A percentile compares a stretch with the other conserved stretches of the same genome.
Conservation (phyloP, 768 basidiomycete genomes). For the Mycena amicta region DNA sequence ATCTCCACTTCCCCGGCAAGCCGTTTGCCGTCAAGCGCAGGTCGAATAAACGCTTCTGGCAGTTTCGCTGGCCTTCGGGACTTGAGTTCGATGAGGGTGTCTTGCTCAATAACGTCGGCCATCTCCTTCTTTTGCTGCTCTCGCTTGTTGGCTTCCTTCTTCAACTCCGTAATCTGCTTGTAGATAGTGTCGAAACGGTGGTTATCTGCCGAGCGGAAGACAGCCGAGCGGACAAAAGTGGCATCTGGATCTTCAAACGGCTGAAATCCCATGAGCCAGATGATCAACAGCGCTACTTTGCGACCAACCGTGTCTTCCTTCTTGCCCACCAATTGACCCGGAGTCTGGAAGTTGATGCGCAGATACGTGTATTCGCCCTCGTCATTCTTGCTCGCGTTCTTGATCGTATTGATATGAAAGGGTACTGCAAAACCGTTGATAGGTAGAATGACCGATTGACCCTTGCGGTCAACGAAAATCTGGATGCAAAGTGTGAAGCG, state of each 20-base stretch:
- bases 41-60: constrained; percentile 90
- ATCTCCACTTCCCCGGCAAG: constrained; percentile 98
- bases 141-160: constrained; percentile 95
- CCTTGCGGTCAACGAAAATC: constrained; percentile 91
- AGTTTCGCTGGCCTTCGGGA: constrained; percentile 84
- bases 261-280: constrained; percentile 38
- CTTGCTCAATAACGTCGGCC: constrained; percentile 98
- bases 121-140: constrained; percentile 98
- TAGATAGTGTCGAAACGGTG: constrained; percentile 87
- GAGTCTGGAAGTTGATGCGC: constrained; percentile 97
- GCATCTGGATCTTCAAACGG: constrained; percentile 97
- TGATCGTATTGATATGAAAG: constrained; percentile 98
- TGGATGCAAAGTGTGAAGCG: constrained; percentile 33
- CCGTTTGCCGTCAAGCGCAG: constrained; percentile 92
- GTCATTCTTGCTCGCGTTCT: constrained; percentile 96
- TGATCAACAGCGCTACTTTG: too few relatives aligned
- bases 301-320: constrained; percentile 90
- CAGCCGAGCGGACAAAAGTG: constrained; percentile 93
- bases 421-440: constrained; percentile 95
- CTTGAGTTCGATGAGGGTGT: constrained; percentile 83
- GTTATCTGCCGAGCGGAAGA: constrained; percentile 88
- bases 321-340: constrained; percentile 95
- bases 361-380: constrained; percentile 94
- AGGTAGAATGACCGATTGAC: constrained; percentile 87
- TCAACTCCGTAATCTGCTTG: constrained; percentile 91